A percentile compares a stretch with the other conserved stretches of the same genome.
Conservation (phyloP, 202 grass and related monocot species). For the Zoysia matrella region DNA sequence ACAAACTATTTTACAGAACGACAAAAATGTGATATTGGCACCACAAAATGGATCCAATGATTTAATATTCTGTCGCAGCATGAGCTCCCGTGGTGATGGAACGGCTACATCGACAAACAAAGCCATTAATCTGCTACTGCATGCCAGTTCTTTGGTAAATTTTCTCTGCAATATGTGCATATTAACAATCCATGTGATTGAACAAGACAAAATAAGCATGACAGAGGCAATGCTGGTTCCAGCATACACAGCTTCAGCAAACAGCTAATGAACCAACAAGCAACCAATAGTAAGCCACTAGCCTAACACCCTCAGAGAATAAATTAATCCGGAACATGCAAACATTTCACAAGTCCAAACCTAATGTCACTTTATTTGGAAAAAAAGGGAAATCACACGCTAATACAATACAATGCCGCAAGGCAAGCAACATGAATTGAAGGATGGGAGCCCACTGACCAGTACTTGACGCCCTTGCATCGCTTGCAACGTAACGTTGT, state of each 20-base stretch:
- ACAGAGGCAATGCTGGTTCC: slow-evolving; percentile 23
- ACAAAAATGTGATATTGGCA: neutral
- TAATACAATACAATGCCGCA: slow-evolving; percentile 11
- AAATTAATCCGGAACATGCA: slow-evolving; percentile 23
- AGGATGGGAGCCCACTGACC: slow-evolving; percentile 51
- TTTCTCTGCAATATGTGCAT: slow-evolving; percentile 14
- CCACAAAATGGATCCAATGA: slow-evolving; percentile 7
- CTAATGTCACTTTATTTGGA: neutral
- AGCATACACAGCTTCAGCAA: neutral
- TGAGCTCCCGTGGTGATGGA: neutral
- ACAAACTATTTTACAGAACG: slow-evolving; percentile 5
- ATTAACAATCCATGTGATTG: neutral
- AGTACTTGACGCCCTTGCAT: slow-evolving; percentile 94
- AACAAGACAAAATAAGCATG: neutral
- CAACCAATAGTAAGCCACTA: slow-evolving; percentile 6
- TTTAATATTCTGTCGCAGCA: neutral
- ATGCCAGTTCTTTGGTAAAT: slow-evolving; percentile 1
- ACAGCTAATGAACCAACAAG: neutral
- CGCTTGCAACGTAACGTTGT: slow-evolving; percentile 68
- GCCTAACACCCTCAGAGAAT: neutral
- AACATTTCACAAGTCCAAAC: neutral
- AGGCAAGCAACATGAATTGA: slow-evolving; percentile 27
- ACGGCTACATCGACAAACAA: neutral
- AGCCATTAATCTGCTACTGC: neutral
- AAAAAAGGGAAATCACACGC: neutral